Conservation (phyloP, 495 filamentous ascomycete species). For the Xylaria flabelliformis region DNA sequence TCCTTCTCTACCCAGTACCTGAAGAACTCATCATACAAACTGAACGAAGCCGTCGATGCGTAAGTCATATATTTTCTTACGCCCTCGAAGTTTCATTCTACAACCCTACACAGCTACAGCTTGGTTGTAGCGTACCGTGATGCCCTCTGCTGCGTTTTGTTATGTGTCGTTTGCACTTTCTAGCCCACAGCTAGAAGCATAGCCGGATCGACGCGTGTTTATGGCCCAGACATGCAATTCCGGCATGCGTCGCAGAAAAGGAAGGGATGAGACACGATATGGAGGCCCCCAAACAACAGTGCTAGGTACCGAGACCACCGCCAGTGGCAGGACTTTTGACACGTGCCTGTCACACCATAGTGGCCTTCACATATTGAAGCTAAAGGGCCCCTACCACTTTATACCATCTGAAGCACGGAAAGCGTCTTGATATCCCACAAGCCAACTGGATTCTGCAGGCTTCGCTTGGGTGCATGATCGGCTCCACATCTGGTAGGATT, state of each 20-base stretch:
- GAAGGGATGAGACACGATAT: background rate
- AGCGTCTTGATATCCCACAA: background rate
- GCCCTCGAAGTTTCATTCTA: conserved; percentile 9
- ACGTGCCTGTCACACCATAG: background rate
- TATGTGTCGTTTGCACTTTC: background rate
- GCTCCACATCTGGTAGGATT: conserved; percentile 17
- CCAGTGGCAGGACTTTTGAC: background rate
- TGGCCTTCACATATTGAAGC: background rate
- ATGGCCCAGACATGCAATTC: background rate
- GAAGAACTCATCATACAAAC: conserved; percentile 49
- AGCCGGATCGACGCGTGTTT: background rate
- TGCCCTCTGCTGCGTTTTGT: background rate
- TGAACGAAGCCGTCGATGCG: conserved; percentile 59
- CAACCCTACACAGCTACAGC: background rate
- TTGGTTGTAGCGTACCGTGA: background rate
- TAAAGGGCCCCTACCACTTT: background rate
- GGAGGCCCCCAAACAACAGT: background rate
- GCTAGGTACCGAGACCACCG: background rate
- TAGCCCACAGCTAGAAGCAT: background rate
- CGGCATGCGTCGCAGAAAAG: background rate
- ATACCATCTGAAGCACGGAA: background rate
- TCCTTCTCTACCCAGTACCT: conserved; percentile 41
- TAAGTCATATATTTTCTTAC: conserved; percentile 44
- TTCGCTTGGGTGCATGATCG: background rate
- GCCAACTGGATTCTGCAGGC: background rate